Conservation (phyloP, 345 rosid species). For the Acer saccharum region DNA sequence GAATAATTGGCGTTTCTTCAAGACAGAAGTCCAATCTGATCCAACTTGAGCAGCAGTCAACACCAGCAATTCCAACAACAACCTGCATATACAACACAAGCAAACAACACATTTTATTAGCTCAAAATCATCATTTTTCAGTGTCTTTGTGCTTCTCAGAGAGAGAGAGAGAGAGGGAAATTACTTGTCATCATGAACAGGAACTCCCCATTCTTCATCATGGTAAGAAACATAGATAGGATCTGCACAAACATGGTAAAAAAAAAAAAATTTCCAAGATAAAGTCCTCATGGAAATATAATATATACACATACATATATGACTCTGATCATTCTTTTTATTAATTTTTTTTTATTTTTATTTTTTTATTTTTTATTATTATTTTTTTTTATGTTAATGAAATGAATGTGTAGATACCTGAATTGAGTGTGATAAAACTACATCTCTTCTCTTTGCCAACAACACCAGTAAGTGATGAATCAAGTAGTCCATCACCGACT, state of each 20-base stretch:
- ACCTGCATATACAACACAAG: constrained; percentile 27
- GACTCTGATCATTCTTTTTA: background rate
- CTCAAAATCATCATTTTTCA: background rate
- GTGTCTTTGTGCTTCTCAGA: background rate
- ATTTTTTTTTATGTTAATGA: background rate
- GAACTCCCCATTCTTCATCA: constrained; percentile 86
- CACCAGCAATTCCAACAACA: constrained; percentile 65
- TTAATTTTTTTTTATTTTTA: too few species aligned
- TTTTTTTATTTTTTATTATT: too few species aligned
- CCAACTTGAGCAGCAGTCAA: constrained; percentile 78
- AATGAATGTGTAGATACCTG: constrained; percentile 39
- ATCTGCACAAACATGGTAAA: constrained; percentile 38
- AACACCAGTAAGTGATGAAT: constrained; percentile 15
- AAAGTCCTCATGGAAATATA: too few species aligned
- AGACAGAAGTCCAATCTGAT: constrained; percentile 73
- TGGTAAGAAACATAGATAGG: constrained; percentile 72
- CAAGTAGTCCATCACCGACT: constrained; percentile 17
- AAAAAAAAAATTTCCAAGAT: background rate
- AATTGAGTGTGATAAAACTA: constrained; percentile 64
- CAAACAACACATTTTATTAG: background rate
- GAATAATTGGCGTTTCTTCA: constrained; percentile 59
- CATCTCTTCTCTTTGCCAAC: constrained; percentile 51
- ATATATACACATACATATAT: too few species aligned
- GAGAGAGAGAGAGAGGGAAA: background rate
- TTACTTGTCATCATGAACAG: constrained; percentile 72